Evolutionary conservation across 2,329 filamentous ascomycete genomes (phyloP).

Genomic region (Raffaelea albimanens): DNA sequence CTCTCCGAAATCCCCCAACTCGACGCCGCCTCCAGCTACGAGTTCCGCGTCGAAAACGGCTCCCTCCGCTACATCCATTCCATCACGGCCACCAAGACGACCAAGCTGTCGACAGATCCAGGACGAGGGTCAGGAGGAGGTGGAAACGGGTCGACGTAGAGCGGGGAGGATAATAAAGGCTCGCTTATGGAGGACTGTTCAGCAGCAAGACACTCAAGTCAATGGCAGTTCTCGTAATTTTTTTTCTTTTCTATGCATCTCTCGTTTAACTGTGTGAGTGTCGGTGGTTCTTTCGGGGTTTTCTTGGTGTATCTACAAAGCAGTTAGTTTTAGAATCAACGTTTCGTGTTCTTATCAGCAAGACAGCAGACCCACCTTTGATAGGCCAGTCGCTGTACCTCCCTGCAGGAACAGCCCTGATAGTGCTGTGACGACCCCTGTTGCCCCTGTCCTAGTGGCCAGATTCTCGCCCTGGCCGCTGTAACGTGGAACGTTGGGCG

Average conservation of each 20-base stretch:
- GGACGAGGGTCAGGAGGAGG: neutral
- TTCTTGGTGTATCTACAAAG: neutral
- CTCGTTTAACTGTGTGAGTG: no score
- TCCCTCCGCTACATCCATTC: constrained; percentile 22
- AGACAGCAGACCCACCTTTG: neutral
- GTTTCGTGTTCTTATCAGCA: neutral
- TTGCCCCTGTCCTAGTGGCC: no score
- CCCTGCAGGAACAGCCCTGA: neutral
- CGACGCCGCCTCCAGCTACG: constrained; percentile 23
- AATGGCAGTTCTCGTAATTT: no score
- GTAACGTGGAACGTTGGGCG: no score
- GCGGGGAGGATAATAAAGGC: no score
- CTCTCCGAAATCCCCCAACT: constrained; percentile 5
- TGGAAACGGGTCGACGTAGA: no score
- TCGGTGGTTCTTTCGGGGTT: no score
- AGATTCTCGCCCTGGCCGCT: no score
- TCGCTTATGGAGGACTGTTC: no score
- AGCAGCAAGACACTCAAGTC: no score
- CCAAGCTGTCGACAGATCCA: neutral
- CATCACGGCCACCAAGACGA: constrained; percentile 6
- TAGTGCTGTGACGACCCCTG: neutral
- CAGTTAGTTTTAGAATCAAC: neutral
- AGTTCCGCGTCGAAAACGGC: constrained; percentile 21
- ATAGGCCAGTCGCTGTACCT: neutral
- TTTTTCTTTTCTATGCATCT: no score